A percentile compares a stretch with the other conserved stretches of the same genome.
phyloP scores from a whole-genome alignment of 352 stramenopile species.

The Pythium brachiatum region DNA sequence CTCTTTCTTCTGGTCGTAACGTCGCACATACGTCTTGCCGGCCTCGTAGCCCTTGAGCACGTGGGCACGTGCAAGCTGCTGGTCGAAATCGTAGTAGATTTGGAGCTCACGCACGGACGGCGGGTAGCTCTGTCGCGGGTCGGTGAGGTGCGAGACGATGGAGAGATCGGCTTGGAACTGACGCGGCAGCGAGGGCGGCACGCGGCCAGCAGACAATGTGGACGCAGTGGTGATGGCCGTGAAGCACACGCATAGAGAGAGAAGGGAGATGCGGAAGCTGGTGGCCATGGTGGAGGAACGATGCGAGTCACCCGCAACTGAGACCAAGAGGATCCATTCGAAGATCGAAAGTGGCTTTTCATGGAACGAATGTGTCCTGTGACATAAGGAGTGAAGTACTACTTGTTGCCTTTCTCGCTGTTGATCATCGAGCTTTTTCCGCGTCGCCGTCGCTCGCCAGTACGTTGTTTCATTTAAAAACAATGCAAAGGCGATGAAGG shows the following conservation, averaged over 20 bases:
- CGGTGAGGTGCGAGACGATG: constrained; percentile 59
- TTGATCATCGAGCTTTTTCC: no score
- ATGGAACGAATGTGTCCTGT: not conserved
- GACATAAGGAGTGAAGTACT: not conserved
- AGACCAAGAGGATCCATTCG: no score
- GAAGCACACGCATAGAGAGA: not conserved
- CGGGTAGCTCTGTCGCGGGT: constrained; percentile 53
- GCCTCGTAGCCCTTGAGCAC: constrained; percentile 62
- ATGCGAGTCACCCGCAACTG: not conserved
- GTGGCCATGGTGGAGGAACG: not conserved
- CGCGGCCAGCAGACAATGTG: not conserved
- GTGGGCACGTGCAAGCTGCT: constrained; percentile 55
- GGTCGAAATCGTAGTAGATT: constrained; percentile 62
- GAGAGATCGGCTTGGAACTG: constrained; percentile 59
- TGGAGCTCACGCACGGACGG: constrained; percentile 51
- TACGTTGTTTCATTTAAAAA: no score
- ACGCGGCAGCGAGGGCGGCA: constrained; percentile 39
- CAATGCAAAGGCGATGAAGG: no score
- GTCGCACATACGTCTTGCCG: constrained; percentile 66
- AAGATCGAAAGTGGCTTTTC: no score
- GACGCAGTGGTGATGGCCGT: not conserved
- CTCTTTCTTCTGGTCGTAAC: constrained; percentile 68
- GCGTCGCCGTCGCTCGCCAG: no score
- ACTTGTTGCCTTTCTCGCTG: not conserved
- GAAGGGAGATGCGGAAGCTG: not conserved